A percentile compares a stretch with the other conserved stretches of the same genome.
Evolutionary conservation across 441 rosid species (phyloP).

Genomic region (Erodium trifolium): DNA sequence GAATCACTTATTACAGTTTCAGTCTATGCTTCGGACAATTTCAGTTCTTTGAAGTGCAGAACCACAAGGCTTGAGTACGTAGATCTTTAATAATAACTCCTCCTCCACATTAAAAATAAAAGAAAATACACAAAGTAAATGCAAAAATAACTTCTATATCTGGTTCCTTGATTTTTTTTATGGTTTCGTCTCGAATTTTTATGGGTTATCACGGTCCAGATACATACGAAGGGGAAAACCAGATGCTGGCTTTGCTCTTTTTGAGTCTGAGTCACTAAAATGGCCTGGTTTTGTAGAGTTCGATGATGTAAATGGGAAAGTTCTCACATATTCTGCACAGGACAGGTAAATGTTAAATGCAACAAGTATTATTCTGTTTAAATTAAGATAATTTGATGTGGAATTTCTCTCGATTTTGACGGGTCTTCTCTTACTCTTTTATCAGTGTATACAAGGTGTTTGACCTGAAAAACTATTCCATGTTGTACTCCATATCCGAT

Average conservation of each 20-base stretch:
- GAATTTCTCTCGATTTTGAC: neutral
- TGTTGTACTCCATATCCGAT: constrained; percentile 53
- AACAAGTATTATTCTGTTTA: constrained; percentile 9
- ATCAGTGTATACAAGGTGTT: constrained; percentile 33
- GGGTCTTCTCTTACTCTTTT: neutral
- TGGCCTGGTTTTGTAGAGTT: constrained; percentile 84
- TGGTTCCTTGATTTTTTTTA: neutral
- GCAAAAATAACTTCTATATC: neutral
- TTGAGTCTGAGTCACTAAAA: constrained; percentile 59
- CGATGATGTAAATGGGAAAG: constrained; percentile 75
- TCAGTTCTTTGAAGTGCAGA: constrained; percentile 49
- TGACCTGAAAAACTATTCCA: constrained; percentile 37
- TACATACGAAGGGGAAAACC: constrained; percentile 62
- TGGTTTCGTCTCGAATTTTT: neutral
- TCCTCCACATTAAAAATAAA: neutral
- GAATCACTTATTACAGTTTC: constrained; percentile 49
- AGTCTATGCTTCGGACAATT: constrained; percentile 41
- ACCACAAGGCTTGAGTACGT: constrained; percentile 43
- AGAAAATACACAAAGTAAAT: neutral
- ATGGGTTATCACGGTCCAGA: constrained; percentile 16
- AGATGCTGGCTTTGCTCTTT: constrained; percentile 69
- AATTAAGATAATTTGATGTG: neutral
- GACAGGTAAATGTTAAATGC: constrained; percentile 40
- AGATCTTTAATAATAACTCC: neutral
- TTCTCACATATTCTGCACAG: constrained; percentile 62